These are phyloP conservation scores for Botrytis aclada DNA, from an alignment of 2,329 filamentous ascomycete genomes.

Conservation along the genomic window DNA sequence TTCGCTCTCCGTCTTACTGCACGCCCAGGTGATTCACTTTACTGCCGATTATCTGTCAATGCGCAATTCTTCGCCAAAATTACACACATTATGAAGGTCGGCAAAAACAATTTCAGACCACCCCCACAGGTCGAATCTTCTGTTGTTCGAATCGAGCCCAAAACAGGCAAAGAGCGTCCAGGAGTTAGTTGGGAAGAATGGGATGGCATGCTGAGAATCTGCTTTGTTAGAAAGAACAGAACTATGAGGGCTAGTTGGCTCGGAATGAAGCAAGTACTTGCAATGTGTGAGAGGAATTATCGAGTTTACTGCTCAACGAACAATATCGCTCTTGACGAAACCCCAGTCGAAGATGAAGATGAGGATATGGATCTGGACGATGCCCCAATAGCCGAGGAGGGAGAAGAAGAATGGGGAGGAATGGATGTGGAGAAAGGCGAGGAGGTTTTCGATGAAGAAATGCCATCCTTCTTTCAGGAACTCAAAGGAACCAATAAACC, in stretches of 20 bases:
- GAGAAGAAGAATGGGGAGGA: slow-evolving; percentile 50
- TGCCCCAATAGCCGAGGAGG: slow-evolving; percentile 43
- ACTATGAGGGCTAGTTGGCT: slow-evolving; percentile 80
- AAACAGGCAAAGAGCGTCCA: slow-evolving; percentile 71
- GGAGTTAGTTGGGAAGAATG: slow-evolving; percentile 93
- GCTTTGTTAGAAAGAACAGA: slow-evolving; percentile 87
- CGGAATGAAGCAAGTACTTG: slow-evolving; percentile 74
- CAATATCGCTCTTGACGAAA: slow-evolving; percentile 73
- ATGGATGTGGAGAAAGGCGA: slow-evolving; percentile 51
- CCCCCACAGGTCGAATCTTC: slow-evolving; percentile 90
- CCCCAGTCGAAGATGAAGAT: slow-evolving; percentile 43
- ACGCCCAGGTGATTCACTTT: slow-evolving; percentile 81
- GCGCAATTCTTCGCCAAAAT: slow-evolving; percentile 86
- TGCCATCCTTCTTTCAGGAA: slow-evolving; percentile 83
- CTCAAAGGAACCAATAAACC: slow-evolving; percentile 49
- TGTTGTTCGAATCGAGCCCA: slow-evolving; percentile 86
- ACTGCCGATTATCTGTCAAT: slow-evolving; percentile 87
- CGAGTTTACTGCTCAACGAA: slow-evolving; percentile 86
- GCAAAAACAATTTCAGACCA: slow-evolving; percentile 93
- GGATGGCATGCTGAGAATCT: slow-evolving; percentile 81
- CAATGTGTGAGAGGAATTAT: slow-evolving; percentile 85
- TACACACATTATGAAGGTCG: slow-evolving; percentile 81
- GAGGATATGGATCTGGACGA: slow-evolving; percentile 48
- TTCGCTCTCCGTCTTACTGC: slow-evolving; percentile 90
- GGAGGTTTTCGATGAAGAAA: slow-evolving; percentile 54